Conservation (phyloP, 2,329 filamentous ascomycete species). For the Sclerotinia borealis region DNA sequence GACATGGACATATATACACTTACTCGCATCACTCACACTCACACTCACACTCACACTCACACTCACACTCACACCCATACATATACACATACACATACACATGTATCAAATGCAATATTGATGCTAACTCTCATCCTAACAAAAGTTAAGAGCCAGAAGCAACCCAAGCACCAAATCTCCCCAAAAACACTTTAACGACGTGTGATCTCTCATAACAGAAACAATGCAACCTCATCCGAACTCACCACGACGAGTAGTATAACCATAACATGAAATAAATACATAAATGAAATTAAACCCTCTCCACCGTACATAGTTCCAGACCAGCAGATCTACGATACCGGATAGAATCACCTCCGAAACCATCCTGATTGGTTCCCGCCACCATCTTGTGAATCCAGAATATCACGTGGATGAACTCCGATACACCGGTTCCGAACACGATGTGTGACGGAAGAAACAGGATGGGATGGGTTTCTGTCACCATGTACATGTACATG, state of each 20-base stretch:
- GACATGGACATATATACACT: background rate
- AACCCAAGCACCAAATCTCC: background rate
- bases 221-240: background rate
- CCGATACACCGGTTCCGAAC: background rate
- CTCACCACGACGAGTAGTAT: background rate
- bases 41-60: too few species aligned
- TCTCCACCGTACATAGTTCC: background rate
- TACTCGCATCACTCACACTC: background rate
- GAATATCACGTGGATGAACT: background rate
- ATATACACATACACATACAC: background rate
- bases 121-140: too few species aligned
- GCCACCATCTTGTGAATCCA: background rate
- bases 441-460: background rate
- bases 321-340: background rate
- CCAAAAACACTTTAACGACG: background rate
- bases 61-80: too few species aligned
- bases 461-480: background rate
- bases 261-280: background rate
- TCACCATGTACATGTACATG: background rate
- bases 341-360: background rate
- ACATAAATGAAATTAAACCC: background rate
- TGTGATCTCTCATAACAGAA: background rate
- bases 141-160: too few species aligned
- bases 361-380: background rate
- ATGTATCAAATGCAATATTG: background rate